Base-by-base conservation (phyloP, 805 yeast genomes). In the Candida ipomoeae region DNA sequence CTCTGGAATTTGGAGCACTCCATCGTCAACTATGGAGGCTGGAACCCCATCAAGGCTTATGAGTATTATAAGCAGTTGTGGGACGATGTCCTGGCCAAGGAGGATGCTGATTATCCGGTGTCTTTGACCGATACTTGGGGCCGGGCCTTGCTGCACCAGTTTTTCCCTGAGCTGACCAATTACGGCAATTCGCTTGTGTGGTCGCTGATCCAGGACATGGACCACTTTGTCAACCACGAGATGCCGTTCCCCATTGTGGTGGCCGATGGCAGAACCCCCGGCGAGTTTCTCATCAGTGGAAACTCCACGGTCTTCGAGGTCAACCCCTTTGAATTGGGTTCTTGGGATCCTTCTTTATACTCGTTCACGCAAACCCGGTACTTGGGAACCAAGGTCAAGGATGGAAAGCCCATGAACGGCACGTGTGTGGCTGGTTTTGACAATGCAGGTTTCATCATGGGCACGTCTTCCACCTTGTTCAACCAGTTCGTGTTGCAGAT, bases 271-370 rank as follows among this genome's bases (percentile, higher is more conserved):
- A 65, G 73, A 57, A 64, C 69, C 10, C 75, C 74, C 2, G 67
- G 66, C 21, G 53, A 66, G 1, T 48, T 45, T 11, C 55, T 67
- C 48, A 59, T 67, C 36, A 62, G 65, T 55, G 65, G 62, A 1
- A 69, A 71, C 56, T 70, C 76, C 21, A 69, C 76, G 1, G 65
- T 72, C 13, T 61, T 71, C 48, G 77, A 72, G 60, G 49, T 69
- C 49, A 68, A 61, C 45, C 73, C 77, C 5, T 71, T 46, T 54
- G 77, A 72, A 56, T 50, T 89, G 61, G 97, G 97, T 13, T 83
- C 95, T 4, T 89, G 96, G 96, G 97, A 90, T 62, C 86, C 89
- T 13, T 72, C 85, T 1, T 67, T 87, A 48, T 73, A 77, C 49
- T 70, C 85, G 2, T 89, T 90, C 66, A 74, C 83, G 11, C 84